Conservation (phyloP, 2,329 filamentous ascomycete species). For the Neonectria hederae region DNA sequence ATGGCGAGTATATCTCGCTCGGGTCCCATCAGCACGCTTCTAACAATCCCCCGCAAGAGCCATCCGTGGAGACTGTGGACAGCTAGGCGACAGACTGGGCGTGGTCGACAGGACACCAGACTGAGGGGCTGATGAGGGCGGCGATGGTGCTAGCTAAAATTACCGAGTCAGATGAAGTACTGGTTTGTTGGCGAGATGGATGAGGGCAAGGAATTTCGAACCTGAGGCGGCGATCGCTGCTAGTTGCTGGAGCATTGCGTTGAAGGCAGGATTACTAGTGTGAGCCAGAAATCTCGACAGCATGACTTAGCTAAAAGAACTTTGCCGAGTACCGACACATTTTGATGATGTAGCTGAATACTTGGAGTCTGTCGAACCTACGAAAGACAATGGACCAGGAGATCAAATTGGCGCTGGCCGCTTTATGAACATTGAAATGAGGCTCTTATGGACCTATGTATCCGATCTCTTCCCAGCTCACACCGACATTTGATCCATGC, state of each 20-base stretch:
- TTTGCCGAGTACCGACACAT: too few species aligned
- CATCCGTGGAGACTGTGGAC: neutral
- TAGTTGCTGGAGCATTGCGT: neutral
- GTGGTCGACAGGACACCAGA: neutral
- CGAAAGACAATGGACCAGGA: too few species aligned
- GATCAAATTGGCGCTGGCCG: too few species aligned
- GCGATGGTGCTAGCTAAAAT: neutral
- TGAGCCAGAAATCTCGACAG: neutral
- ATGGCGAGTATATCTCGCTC: neutral
- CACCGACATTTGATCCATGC: too few species aligned
- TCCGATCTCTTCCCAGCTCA: too few species aligned
- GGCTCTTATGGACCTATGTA: too few species aligned
- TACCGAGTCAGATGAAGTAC: neutral
- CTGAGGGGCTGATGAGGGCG: neutral
- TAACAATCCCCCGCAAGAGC: neutral
- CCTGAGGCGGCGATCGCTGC: neutral
- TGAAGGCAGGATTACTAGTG: neutral
- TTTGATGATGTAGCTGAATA: too few species aligned
- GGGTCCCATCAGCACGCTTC: neutral
- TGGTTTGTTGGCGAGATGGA: neutral
- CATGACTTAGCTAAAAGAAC: too few species aligned
- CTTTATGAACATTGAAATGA: too few species aligned
- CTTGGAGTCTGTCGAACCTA: too few species aligned
- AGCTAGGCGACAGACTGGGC: neutral
- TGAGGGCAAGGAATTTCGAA: neutral